Base-by-base conservation (phyloP, 768 basidiomycete species). In the Boletellus sp. region DNA sequence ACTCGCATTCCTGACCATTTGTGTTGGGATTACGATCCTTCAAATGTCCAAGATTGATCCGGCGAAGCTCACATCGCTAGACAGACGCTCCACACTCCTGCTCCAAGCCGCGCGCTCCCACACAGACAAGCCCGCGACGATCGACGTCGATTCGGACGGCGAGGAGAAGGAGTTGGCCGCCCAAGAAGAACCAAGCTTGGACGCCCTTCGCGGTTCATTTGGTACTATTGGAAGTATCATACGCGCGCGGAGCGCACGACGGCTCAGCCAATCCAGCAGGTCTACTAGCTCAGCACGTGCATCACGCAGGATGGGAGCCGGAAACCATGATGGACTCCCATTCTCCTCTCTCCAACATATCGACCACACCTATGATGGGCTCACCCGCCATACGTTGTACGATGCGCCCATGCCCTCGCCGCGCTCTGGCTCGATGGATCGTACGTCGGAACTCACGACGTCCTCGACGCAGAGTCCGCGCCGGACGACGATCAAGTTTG, bases 11-110 rank as follows among this genome's bases (percentile, higher is more conserved):
- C 69, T 96, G 54, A 83, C 88, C 51, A 94, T 94, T 47, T 92
- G 89, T 62, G 71, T 91, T 19, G 95, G 95, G 17, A 97, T 98
- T 66, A 89, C 88, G 26, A 84, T 99, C 55, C 83, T 99, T 8
- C 96, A 99, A 70, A 87, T 95, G 81, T 91, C 87, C 66, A 91
- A 91, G 72, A 82, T 98, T 57, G 95, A 99, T 63, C 95, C 96
- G 10, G 76, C 74, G 17, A 70, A 83, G 47, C 77, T 97, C 61
- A 74, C 74, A 50, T 81, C 82, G 42, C 86, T 99, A 60, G 96
- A 98, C 65, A 78, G 95, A 16, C 79, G 87, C 31, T 88, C 90
- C 1, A 97, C 96, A 0, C 79, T 97, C 42, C 81, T 99, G 20
- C 78, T 99, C 28, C 84, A 90, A 67, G 94, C 91, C n/a, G 79